phyloP scores from a whole-genome alignment of 2,329 filamentous ascomycete species.

The Chaetomium strumarium region DNA sequence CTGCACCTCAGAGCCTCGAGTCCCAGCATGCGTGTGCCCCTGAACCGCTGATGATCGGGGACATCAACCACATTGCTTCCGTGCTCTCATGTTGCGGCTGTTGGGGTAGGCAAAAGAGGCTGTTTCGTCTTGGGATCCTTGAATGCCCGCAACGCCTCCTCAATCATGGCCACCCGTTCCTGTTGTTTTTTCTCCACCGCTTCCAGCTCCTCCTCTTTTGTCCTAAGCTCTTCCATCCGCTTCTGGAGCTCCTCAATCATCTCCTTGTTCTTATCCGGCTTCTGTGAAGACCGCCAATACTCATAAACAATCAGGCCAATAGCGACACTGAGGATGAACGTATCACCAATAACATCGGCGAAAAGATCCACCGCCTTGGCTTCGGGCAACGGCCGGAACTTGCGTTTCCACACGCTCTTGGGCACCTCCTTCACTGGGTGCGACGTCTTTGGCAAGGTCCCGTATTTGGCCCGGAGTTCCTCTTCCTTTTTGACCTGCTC shows the following conservation, averaged over 20 bases:
- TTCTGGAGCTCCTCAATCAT: slow-evolving; percentile 45
- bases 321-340: slow-evolving; percentile 57
- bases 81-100: slow-evolving; percentile 19
- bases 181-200: slow-evolving; percentile 41
- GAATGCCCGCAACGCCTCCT: slow-evolving; percentile 46
- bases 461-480: slow-evolving; percentile 38
- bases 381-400: slow-evolving; percentile 58
- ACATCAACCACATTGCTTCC: neutral
- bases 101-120: slow-evolving; percentile 41
- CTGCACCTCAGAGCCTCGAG: too few species aligned
- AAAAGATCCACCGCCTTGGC: slow-evolving; percentile 61
- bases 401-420: slow-evolving; percentile 53
- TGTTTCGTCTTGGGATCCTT: slow-evolving; percentile 53
- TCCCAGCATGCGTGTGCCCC: too few species aligned
- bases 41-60: too few species aligned
- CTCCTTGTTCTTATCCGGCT: slow-evolving; percentile 53
- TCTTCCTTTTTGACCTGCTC: slow-evolving; percentile 54
- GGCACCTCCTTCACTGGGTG: slow-evolving; percentile 31
- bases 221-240: slow-evolving; percentile 44
- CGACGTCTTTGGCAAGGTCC: slow-evolving; percentile 36
- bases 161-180: slow-evolving; percentile 45
- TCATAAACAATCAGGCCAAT: slow-evolving; percentile 54
- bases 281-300: slow-evolving; percentile 52
- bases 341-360: slow-evolving; percentile 58
- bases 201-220: slow-evolving; percentile 45